These are phyloP conservation scores for Cladophialophora carrionii DNA, from an alignment of 2,329 filamentous ascomycete species.

Conservation along the genomic window DNA sequence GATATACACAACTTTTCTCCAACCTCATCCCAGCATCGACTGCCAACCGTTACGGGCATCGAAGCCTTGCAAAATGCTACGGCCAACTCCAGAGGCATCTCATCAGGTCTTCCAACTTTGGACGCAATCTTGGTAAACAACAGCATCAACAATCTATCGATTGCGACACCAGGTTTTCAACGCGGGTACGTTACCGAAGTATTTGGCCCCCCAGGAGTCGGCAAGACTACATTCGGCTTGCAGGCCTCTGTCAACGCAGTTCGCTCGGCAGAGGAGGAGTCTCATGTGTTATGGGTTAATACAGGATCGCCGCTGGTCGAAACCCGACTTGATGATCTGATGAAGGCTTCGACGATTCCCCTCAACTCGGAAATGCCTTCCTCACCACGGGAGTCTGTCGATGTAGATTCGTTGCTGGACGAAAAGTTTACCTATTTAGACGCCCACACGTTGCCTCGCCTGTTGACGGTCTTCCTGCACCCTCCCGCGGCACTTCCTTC, in stretches of 20 bases:
- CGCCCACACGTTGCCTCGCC: constrained; percentile 62
- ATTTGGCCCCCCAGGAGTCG: constrained; percentile 82
- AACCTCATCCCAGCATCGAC: constrained; percentile 55
- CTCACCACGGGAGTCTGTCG: constrained; percentile 3
- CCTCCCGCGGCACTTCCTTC: constrained; percentile 68
- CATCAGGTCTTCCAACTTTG: constrained; percentile 60
- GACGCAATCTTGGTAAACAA: constrained; percentile 52
- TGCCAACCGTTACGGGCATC: constrained; percentile 76
- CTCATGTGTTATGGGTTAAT: constrained; percentile 74
- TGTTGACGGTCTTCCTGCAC: constrained; percentile 72
- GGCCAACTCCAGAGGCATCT: constrained; percentile 46
- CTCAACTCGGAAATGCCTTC: constrained; percentile 14
- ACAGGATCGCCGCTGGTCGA: constrained; percentile 55
- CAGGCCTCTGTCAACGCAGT: constrained; percentile 70
- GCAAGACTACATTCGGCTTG: constrained; percentile 80
- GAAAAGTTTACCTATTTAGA: constrained; percentile 68
- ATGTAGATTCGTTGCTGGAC: constrained; percentile 31
- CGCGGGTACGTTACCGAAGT: constrained; percentile 82
- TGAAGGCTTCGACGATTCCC: constrained; percentile 39
- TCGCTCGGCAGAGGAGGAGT: constrained; percentile 53
- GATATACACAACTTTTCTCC: constrained; percentile 62
- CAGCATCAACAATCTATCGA: constrained; percentile 9
- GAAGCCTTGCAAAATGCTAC: constrained; percentile 60
- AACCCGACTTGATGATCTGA: constrained; percentile 54
- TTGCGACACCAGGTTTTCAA: constrained; percentile 40